phyloP scores from a whole-genome alignment of 768 basidiomycete genomes.

The Mycena kentingensis region DNA sequence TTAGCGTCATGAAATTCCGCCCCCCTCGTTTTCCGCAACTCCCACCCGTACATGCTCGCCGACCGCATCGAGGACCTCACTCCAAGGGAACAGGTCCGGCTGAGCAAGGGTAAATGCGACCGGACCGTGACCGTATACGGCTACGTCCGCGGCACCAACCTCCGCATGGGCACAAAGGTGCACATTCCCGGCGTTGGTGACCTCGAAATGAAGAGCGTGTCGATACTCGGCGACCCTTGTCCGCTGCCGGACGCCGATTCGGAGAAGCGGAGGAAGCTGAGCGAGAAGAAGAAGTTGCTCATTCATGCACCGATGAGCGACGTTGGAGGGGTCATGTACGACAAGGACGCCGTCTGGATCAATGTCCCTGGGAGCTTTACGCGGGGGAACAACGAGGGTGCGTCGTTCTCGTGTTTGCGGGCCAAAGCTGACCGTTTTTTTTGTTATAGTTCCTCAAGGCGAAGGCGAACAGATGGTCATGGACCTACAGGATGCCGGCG shows the following conservation, averaged over 20 bases:
- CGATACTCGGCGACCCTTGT: slow-evolving; percentile 88
- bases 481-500: slow-evolving; percentile 84
- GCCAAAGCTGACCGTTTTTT: neutral
- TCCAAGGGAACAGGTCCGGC: slow-evolving; percentile 77
- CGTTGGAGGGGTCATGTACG: slow-evolving; percentile 93
- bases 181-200: slow-evolving; percentile 97
- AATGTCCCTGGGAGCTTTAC: slow-evolving; percentile 97
- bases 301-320: slow-evolving; percentile 99
- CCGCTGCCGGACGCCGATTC: slow-evolving; percentile 89
- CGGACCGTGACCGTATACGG: slow-evolving; percentile 94
- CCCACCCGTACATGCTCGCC: slow-evolving; percentile 91
- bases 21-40: slow-evolving; percentile 94
- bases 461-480: slow-evolving; percentile 99
- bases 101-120: slow-evolving; percentile 85
- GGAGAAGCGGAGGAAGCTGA: slow-evolving; percentile 89
- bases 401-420: slow-evolving; percentile 19
- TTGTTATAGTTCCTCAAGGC: slow-evolving; percentile 66
- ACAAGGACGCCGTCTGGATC: slow-evolving; percentile 98
- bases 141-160: slow-evolving; percentile 88
- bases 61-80: slow-evolving; percentile 97
- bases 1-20: slow-evolving; percentile 98
- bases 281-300: slow-evolving; percentile 90
- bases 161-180: slow-evolving; percentile 73
- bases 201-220: slow-evolving; percentile 71
- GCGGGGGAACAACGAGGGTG: slow-evolving; percentile 68